Conservation (phyloP, 805 yeast genomes). For the Ogataea polymorpha region DNA sequence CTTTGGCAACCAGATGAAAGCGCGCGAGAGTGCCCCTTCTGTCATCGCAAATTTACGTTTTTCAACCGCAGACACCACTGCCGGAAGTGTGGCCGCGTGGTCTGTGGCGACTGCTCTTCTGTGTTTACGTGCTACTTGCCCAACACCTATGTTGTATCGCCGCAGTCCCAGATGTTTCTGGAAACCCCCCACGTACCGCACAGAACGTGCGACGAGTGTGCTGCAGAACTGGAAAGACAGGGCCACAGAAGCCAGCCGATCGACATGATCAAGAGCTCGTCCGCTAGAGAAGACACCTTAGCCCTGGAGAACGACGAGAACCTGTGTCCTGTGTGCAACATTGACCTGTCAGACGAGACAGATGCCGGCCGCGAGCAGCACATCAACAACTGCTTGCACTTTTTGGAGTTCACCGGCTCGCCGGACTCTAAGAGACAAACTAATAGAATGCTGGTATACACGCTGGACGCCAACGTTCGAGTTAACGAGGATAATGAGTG, state of each 20-base stretch:
- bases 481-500: conserved; percentile 65
- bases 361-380: conserved; percentile 56
- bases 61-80: conserved; percentile 82
- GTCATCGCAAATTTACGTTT: conserved; percentile 50
- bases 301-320: conserved; percentile 30
- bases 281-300: conserved; percentile 16
- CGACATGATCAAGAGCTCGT: conserved; percentile 16
- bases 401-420: conserved; percentile 61
- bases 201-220: conserved; percentile 75
- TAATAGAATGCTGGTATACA: conserved; percentile 86
- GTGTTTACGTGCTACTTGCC: conserved; percentile 53
- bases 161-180: conserved; percentile 45
- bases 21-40: conserved; percentile 50
- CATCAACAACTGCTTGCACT: conserved; percentile 62
- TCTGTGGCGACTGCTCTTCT: conserved; percentile 66
- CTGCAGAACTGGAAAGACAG: conserved; percentile 50
- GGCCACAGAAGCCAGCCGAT: conserved; percentile 30
- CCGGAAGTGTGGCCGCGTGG: conserved; percentile 74
- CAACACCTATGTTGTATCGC: conserved; percentile 53
- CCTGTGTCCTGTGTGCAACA: conserved; percentile 45
- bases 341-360: conserved; percentile 21
- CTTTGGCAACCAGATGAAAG: conserved; percentile 71
- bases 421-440: conserved; percentile 52
- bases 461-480: conserved; percentile 40
- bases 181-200: conserved; percentile 56